Percentiles rank a stretch among this genome's conserved stretches.
Evolutionary conservation across 371 early-diverging fungal species (phyloP).

Genomic region (Rhizopus microsporus): DNA sequence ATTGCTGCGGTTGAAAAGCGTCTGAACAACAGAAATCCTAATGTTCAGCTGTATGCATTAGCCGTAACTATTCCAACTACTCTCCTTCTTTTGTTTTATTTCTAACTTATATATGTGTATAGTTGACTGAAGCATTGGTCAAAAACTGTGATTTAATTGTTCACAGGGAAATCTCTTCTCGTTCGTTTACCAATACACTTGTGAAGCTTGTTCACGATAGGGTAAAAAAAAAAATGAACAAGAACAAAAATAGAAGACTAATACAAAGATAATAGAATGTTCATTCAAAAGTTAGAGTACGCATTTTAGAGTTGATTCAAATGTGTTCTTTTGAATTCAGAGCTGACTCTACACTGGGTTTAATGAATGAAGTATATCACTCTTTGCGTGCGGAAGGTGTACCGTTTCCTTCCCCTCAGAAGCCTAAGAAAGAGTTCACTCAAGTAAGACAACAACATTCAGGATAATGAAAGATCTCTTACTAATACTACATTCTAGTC

Average conservation of each 20-base stretch:
- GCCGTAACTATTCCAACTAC: conserved; percentile 47
- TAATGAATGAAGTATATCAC: conserved; percentile 87
- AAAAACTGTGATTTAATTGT: conserved; percentile 86
- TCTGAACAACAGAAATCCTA: conserved; percentile 77
- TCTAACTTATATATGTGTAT: conserved; percentile 2
- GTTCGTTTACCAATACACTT: conserved; percentile 83
- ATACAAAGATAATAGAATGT: conserved; percentile 43
- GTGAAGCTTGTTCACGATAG: conserved; percentile 75
- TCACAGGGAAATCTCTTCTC: conserved; percentile 84
- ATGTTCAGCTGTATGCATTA: conserved; percentile 79
- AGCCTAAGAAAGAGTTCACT: conserved; percentile 74
- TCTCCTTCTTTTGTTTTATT: neutral
- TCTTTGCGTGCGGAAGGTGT: conserved; percentile 62
- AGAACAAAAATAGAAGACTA: neutral
- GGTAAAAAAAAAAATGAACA: conserved; percentile 30
- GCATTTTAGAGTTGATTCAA: conserved; percentile 86
- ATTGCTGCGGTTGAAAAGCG: conserved; percentile 76
- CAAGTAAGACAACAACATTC: conserved; percentile 31
- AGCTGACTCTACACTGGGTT: conserved; percentile 75
- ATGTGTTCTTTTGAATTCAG: conserved; percentile 89
- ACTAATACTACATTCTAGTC: conserved; percentile 29
- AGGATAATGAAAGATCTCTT: neutral
- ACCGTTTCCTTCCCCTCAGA: conserved; percentile 82
- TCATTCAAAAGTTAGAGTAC: conserved; percentile 76
- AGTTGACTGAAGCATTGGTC: conserved; percentile 83